A percentile compares a stretch with the other conserved stretches of the same genome.
phyloP scores from a whole-genome alignment of 129 eudicot genomes.

The Gnaphalium uliginosum region DNA sequence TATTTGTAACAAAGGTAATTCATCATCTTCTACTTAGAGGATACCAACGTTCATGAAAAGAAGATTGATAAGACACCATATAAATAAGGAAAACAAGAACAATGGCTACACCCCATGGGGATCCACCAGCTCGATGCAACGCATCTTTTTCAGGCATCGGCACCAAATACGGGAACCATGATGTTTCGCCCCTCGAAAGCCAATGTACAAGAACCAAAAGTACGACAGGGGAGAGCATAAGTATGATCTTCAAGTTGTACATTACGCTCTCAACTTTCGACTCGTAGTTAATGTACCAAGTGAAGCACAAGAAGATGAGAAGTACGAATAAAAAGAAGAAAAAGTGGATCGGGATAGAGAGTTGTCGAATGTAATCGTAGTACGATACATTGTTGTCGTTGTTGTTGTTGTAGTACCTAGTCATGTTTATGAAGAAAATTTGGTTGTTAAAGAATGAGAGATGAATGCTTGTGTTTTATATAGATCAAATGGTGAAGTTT shows the following conservation, averaged over 20 bases:
- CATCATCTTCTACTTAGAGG: slow-evolving; percentile 51
- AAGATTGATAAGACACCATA: slow-evolving; percentile 53
- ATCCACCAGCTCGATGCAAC: slow-evolving; percentile 65
- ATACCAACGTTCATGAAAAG: slow-evolving; percentile 63
- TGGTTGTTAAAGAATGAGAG: neutral
- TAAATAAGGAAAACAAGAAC: slow-evolving; percentile 56
- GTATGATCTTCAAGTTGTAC: slow-evolving; percentile 47
- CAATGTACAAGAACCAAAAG: slow-evolving; percentile 62
- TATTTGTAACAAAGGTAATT: neutral
- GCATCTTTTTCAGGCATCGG: slow-evolving; percentile 61
- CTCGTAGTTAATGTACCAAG: slow-evolving; percentile 77
- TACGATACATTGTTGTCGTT: slow-evolving; percentile 34
- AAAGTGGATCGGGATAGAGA: slow-evolving; percentile 57
- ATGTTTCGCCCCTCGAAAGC: slow-evolving; percentile 44
- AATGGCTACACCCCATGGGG: slow-evolving; percentile 67
- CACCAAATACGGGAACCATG: slow-evolving; percentile 33
- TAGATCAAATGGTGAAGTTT: neutral
- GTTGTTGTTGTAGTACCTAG: slow-evolving; percentile 51
- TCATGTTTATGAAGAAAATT: slow-evolving; percentile 19
- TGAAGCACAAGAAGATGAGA: slow-evolving; percentile 50
- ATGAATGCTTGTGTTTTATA: neutral
- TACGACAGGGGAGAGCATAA: slow-evolving; percentile 52
- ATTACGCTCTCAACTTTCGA: slow-evolving; percentile 44
- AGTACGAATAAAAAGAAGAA: slow-evolving; percentile 50
- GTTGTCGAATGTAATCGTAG: slow-evolving; percentile 54